Base-by-base conservation (phyloP, 306 rosid genomes). In the Corylus avellana region DNA sequence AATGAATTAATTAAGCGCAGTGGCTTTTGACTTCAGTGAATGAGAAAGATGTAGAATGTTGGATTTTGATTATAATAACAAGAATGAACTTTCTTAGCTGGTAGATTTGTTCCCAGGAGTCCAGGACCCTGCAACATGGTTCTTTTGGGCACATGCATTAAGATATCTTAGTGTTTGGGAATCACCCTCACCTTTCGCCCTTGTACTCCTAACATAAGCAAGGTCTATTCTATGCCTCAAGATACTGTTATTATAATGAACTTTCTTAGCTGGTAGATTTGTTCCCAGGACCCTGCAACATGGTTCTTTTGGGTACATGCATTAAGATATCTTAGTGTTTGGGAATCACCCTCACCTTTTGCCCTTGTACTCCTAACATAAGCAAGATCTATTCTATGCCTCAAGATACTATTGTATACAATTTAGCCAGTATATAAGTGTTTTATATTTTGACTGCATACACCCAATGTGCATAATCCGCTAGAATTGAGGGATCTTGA, bases 61-160 rank as follows among this genome's bases (percentile, higher is more conserved):
- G 35, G 66, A 49, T 55, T 77, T 74, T 69, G 82, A 68, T 42
- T 72, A 62, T n/a, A 20, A 47, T 25, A 54, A 61, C 22, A 35
- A 29, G 29, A 70, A 47, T 66, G 12, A 46, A 49, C 16, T 16
- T 49, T 22, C 49, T 37, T 54, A n/a, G 62, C 7, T 61, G 77
- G n/a, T 77, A 82, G 58, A 70, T 79, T 50, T 83, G 72, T 66
- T 68, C 46, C 49, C 55, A 46, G 71, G 68, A 17, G 17, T 72
- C 25, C 55, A 46, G 71, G 68, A 17, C 22, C 75, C 25, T 59
- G 67, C 14, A 12, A 39, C 32, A 1, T 29, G 16, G 4, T 32
- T 72, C 61, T 68, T 75, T 6, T 75, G 42, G 54, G 29, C 72
- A 44, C 79, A 75, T 75, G 72, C 13, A 49, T 49, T 49, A 49